These are phyloP conservation scores for Metschnikowia noctiluminum DNA, from an alignment of 805 yeast genomes.

Conservation along the genomic window DNA sequence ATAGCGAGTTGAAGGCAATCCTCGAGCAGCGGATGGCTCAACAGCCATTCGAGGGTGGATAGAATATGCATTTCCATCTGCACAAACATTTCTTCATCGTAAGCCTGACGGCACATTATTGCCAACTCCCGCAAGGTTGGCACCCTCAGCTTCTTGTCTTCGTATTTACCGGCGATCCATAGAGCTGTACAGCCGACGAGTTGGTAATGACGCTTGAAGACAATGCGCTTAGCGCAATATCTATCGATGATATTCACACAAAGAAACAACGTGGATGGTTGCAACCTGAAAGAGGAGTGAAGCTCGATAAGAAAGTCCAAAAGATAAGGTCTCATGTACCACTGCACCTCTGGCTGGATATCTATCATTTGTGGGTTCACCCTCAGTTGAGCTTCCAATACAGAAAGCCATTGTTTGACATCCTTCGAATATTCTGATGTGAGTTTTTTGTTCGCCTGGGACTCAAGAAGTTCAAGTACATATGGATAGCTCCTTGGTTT, in stretches of 20 bases:
- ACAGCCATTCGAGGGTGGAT: conserved; percentile 41
- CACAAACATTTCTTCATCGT: conserved; percentile 50
- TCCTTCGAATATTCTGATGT: conserved; percentile 42
- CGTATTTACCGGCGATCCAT: conserved; percentile 51
- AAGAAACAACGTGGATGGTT: conserved; percentile 41
- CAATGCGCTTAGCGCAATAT: conserved; percentile 45
- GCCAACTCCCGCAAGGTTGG: conserved; percentile 54
- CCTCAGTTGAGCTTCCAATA: conserved; percentile 38
- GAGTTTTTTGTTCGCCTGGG: conserved; percentile 41
- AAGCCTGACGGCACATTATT: conserved; percentile 56
- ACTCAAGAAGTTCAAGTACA: conserved; percentile 46
- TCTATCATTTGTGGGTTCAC: conserved; percentile 52
- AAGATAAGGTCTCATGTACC: conserved; percentile 47
- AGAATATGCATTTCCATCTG: conserved; percentile 46
- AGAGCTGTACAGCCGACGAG: conserved; percentile 46
- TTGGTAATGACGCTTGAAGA: conserved; percentile 46
- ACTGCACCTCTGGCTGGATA: conserved; percentile 45
- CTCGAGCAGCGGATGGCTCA: conserved; percentile 49
- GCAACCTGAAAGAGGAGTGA: conserved; percentile 40
- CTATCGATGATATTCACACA: conserved; percentile 45
- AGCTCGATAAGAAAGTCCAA: conserved; percentile 43
- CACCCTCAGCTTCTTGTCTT: conserved; percentile 56
- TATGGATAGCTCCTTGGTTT: conserved; percentile 37
- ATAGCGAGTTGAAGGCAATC: conserved; percentile 47
- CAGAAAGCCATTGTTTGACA: conserved; percentile 36